These are phyloP conservation scores for Cystobasidium ongulense DNA, from an alignment of 768 basidiomycete species.

Conservation along the genomic window DNA sequence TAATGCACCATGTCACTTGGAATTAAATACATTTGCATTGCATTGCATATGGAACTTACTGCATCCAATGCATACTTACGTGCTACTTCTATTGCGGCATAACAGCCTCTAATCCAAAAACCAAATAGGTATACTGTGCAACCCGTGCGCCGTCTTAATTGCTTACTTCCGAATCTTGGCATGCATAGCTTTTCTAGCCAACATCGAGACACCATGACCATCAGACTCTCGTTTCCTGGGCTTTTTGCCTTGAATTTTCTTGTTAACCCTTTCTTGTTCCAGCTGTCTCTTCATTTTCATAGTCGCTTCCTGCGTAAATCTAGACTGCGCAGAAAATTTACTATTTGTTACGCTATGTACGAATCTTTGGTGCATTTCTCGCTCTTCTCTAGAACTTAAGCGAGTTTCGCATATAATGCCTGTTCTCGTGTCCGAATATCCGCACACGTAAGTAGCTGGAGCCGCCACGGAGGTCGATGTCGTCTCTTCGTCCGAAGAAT, in stretches of 20 bases:
- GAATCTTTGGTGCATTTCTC: not conserved
- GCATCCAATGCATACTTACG: too few relatives aligned
- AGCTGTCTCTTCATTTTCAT: not conserved
- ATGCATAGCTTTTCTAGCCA: not conserved
- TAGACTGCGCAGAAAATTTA: not conserved
- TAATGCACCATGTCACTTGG: not conserved
- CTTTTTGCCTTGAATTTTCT: not conserved
- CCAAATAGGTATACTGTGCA: too few relatives aligned
- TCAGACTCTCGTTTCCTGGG: not conserved
- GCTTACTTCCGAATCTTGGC: not conserved
- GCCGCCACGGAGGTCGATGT: not conserved
- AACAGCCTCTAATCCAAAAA: too few relatives aligned
- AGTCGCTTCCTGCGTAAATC: not conserved
- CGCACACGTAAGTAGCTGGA: not conserved
- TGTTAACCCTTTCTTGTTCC: not conserved
- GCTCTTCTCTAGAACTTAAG: not conserved
- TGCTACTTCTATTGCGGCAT: too few relatives aligned
- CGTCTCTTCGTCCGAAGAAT: not conserved
- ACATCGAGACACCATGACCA: not conserved
- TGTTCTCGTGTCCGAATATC: not conserved
- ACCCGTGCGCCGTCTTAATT: not conserved
- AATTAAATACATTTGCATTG: not conserved
- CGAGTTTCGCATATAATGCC: not conserved
- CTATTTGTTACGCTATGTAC: not conserved
- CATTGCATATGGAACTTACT: not conserved